Evolutionary conservation across 768 basidiomycete genomes (phyloP), one percentile per base, ranked within the genome.

Genomic region (Leucosporidium scottii): DNA sequence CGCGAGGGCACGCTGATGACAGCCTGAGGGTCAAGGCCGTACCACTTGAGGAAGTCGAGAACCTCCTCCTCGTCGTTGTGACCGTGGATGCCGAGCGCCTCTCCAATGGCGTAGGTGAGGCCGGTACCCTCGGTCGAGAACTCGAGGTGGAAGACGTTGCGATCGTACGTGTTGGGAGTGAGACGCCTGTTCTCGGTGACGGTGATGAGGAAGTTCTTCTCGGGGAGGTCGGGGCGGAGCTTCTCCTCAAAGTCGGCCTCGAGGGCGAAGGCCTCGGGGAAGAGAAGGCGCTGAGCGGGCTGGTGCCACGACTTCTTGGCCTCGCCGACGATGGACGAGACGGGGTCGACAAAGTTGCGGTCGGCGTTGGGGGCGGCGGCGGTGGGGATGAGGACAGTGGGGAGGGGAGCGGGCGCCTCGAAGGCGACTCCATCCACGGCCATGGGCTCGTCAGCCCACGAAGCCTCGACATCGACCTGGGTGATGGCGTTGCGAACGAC

Each of bases 131-230:
- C 81, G 4, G 90, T 91, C 77, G 93, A 86, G 77, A 99, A 93
- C 81, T 97, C 96, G 73, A 99, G 84, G 80, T 99, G 96, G 83
- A 98, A 98, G 39, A 99, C 93, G 79, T 99, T 98, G 73, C 96
- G 90, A 79, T 97, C 89, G 80, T 99, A 99, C 69, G 94, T 92
- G 73, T 85, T 79, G 39, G 96, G 96, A 1, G 96, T 98, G 58
- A 99, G 85, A 39, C 96, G 90, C 54, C 87, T 86, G 81, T 97
- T 98, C 78, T 96, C 93, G 9, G 87, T 85, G 78, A 92, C 93
- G 13, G 90, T 94, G 65, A 97, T 87, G 63, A 98, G 85, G 84
- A 84, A 97, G 28, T 93, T 98, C 75, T 87, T 87, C 67, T 97
- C 94, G 4, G 87, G 81, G 28, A 89, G 77, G 74, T 96, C 92